Conservation (phyloP, 306 rosid genomes). For the Arachis hypogaea region DNA sequence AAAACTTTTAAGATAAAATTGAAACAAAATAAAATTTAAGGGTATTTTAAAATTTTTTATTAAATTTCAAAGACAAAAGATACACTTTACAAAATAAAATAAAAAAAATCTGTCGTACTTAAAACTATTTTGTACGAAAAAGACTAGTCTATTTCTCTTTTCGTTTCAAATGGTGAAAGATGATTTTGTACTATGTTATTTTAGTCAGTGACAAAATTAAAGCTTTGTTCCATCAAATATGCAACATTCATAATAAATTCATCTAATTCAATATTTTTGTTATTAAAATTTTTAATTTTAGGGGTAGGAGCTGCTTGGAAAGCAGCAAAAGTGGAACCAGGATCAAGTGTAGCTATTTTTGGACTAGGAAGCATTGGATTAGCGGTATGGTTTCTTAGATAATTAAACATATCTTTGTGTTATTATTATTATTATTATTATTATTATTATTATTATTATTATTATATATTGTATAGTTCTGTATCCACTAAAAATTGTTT, state of each 20-base stretch:
- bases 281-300: slow-evolving; percentile 18
- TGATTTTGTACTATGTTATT: no score
- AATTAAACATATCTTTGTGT: neutral
- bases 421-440: neutral
- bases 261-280: slow-evolving; percentile 17
- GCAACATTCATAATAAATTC: neutral
- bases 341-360: slow-evolving; percentile 80
- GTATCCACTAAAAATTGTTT: slow-evolving; percentile 22
- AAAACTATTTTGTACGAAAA: no score
- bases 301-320: slow-evolving; percentile 97
- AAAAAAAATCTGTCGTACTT: no score
- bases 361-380: slow-evolving; percentile 87
- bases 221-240: neutral
- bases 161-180: no score
- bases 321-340: slow-evolving; percentile 77
- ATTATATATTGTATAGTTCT: neutral
- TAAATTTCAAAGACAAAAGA: no score
- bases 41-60: no score
- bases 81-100: no score
- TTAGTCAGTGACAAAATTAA: no score
- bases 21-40: no score
- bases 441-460: neutral
- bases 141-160: no score
- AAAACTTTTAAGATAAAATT: no score
- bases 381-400: slow-evolving; percentile 55